Conservation (phyloP, 2,329 filamentous ascomycete species). For the Bipolaris oryzae region DNA sequence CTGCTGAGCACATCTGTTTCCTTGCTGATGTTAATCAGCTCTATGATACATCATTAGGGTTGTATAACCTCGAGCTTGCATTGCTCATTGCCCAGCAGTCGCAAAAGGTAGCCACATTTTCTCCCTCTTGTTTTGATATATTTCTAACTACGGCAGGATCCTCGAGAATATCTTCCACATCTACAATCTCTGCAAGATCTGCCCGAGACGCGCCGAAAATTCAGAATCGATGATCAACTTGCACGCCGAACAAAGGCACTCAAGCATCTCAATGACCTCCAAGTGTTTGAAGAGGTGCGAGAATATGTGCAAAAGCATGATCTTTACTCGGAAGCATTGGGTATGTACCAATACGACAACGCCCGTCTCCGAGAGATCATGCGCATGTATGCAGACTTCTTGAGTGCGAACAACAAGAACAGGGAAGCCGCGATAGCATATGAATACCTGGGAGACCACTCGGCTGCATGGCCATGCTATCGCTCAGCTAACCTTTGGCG, state of each 20-base stretch:
- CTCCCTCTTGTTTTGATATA: neutral
- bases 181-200: slow-evolving; percentile 84
- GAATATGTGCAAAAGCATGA: slow-evolving; percentile 78
- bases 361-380: slow-evolving; percentile 71
- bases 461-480: slow-evolving; percentile 80
- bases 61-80: slow-evolving; percentile 90
- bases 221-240: slow-evolving; percentile 88
- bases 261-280: slow-evolving; percentile 72
- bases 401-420: slow-evolving; percentile 76
- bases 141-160: slow-evolving; percentile 61
- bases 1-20: slow-evolving; percentile 97
- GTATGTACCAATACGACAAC: slow-evolving; percentile 81
- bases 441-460: slow-evolving; percentile 79
- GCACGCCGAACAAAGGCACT: slow-evolving; percentile 78
- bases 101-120: slow-evolving; percentile 64
- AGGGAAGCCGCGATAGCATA: slow-evolving; percentile 89
- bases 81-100: slow-evolving; percentile 93
- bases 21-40: slow-evolving; percentile 90
- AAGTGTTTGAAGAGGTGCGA: slow-evolving; percentile 77
- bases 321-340: slow-evolving; percentile 78
- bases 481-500: slow-evolving; percentile 87
- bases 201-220: slow-evolving; percentile 71
- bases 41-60: slow-evolving; percentile 85
- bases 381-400: slow-evolving; percentile 76
- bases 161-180: slow-evolving; percentile 93